Evolutionary conservation across 768 basidiomycete genomes (phyloP).

Genomic region (Pleurotus tuber-regium): DNA sequence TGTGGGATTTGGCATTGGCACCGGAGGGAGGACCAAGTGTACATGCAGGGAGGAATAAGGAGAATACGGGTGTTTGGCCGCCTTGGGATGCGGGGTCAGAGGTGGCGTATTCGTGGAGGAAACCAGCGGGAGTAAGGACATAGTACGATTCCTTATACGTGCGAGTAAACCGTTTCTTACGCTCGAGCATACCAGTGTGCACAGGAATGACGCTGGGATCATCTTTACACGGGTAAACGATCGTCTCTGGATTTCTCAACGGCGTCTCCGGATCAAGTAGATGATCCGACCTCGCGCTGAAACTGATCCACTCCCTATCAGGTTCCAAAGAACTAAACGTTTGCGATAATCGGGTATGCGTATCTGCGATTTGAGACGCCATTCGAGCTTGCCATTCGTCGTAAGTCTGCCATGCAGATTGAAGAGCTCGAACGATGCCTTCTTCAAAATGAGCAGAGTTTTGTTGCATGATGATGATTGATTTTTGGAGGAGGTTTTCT

Average conservation of each 20-base stretch:
- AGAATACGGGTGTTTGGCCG: constrained; percentile 67
- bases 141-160: constrained; percentile 84
- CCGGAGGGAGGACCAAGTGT: constrained; percentile 90
- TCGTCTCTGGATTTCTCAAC: constrained; percentile 69
- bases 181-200: constrained; percentile 87
- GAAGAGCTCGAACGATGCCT: constrained; percentile 91
- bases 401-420: constrained; percentile 96
- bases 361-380: constrained; percentile 67
- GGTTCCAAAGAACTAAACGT: constrained; percentile 80
- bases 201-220: constrained; percentile 84
- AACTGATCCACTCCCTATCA: constrained; percentile 94
- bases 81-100: constrained; percentile 62
- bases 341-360: constrained; percentile 66
- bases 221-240: constrained; percentile 88
- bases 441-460: constrained; percentile 97
- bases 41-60: constrained; percentile 90
- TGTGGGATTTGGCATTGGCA: constrained; percentile 70
- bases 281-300: constrained; percentile 91
- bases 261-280: constrained; percentile 97
- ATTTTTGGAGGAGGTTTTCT: constrained; percentile 97
- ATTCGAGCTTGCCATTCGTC: constrained; percentile 93
- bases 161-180: constrained; percentile 94
- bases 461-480: constrained; percentile 96
- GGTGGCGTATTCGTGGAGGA: constrained; percentile 86
- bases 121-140: constrained; percentile 93